Evolutionary conservation across 345 rosid species (phyloP).

Genomic region (Hypericum perforatum): DNA sequence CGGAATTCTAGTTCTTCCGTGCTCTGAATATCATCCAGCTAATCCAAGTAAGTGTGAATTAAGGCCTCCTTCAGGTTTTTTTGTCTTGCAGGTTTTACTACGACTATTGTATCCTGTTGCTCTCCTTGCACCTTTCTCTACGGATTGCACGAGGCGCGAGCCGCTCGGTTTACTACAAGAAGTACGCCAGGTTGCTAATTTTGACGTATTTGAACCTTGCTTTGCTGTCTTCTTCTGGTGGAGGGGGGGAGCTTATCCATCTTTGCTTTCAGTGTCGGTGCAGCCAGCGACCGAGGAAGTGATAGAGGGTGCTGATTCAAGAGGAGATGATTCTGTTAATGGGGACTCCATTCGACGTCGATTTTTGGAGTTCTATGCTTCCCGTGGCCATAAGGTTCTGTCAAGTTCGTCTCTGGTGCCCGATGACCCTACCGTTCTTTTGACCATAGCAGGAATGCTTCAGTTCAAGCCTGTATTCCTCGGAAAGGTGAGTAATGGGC

Average conservation of each 20-base stretch:
- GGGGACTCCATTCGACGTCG: slow-evolving; percentile 75
- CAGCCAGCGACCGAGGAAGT: slow-evolving; percentile 51
- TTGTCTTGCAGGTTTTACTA: slow-evolving; percentile 30
- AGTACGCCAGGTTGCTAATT: slow-evolving; percentile 43
- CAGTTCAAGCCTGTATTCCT: slow-evolving; percentile 94
- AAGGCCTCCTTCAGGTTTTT: too few relatives aligned
- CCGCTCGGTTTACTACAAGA: slow-evolving; percentile 22
- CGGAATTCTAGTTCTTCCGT: too few relatives aligned
- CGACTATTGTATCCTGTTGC: slow-evolving; percentile 23
- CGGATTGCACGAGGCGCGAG: slow-evolving; percentile 14
- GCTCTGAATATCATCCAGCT: too few relatives aligned
- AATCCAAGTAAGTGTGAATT: too few relatives aligned
- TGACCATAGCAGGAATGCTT: slow-evolving; percentile 98
- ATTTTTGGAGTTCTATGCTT: slow-evolving; percentile 81
- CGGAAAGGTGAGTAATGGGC: slow-evolving; percentile 47
- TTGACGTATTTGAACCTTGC: slow-evolving; percentile 8
- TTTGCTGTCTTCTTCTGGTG: slow-evolving; percentile 11
- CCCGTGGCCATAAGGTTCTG: slow-evolving; percentile 81
- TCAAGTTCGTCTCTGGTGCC: slow-evolving; percentile 93
- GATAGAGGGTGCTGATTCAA: slow-evolving; percentile 28
- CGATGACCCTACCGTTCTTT: slow-evolving; percentile 86
- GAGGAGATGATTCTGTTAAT: slow-evolving; percentile 34
- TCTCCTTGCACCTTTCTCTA: slow-evolving; percentile 26
- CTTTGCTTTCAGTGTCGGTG: slow-evolving; percentile 51
- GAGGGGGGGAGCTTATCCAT: slow-evolving; percentile 15